A percentile compares a stretch with the other conserved stretches of the same genome.
Evolutionary conservation across 257 asterid genomes (phyloP).

Genomic region (Parsonsia alboflavescens): DNA sequence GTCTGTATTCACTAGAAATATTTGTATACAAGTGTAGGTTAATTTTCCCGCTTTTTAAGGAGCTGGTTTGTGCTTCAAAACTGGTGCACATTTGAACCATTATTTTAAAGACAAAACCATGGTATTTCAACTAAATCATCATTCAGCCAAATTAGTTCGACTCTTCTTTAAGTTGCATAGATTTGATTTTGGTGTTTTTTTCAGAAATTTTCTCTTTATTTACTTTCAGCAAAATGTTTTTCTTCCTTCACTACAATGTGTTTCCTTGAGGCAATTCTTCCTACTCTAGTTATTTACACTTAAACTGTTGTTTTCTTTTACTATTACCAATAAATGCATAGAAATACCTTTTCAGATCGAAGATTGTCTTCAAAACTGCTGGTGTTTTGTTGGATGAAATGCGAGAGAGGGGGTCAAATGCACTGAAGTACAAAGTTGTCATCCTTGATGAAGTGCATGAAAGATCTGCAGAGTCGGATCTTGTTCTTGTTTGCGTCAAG

Average conservation of each 20-base stretch:
- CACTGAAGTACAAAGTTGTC: slow-evolving; percentile 87
- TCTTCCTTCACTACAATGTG: not conserved
- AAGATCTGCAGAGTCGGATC: slow-evolving; percentile 98
- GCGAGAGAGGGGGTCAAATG: slow-evolving; percentile 83
- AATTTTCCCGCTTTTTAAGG: not conserved
- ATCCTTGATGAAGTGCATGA: slow-evolving; percentile 98
- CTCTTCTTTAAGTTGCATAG: not conserved
- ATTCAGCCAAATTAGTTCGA: no score
- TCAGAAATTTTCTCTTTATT: not conserved
- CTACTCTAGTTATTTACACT: not conserved
- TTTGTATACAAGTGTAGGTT: not conserved
- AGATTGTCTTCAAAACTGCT: slow-evolving; percentile 93
- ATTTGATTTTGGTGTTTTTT: not conserved
- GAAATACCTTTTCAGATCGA: slow-evolving; percentile 50
- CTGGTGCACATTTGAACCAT: not conserved
- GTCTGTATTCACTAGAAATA: not conserved
- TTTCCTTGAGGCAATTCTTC: not conserved
- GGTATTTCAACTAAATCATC: not conserved
- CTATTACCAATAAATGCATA: slow-evolving; percentile 15
- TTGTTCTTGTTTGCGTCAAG: slow-evolving; percentile 87
- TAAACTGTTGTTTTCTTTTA: slow-evolving; percentile 9
- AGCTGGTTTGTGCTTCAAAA: not conserved
- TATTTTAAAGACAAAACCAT: not conserved
- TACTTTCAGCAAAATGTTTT: not conserved
- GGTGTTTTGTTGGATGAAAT: slow-evolving; percentile 97